These are phyloP conservation scores for Lecanoromycetidae sp. DNA, from an alignment of 2,329 filamentous ascomycete species.

Conservation along the genomic window DNA sequence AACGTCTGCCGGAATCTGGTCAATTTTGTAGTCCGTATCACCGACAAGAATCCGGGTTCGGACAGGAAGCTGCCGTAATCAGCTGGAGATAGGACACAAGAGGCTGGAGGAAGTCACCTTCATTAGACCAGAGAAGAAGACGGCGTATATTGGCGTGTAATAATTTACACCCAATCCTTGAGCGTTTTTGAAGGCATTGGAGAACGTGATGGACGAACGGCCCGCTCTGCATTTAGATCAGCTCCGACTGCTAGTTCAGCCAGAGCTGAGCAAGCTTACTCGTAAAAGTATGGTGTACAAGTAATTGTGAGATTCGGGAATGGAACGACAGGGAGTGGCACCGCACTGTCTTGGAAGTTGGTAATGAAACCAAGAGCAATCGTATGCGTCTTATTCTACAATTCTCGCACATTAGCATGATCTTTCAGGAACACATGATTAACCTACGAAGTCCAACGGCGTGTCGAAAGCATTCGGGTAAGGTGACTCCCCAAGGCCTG, in stretches of 20 bases:
- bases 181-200: neutral
- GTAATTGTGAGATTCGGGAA: neutral
- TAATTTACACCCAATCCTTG: neutral
- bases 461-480: slow-evolving; percentile 60
- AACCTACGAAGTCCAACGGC: slow-evolving; percentile 39
- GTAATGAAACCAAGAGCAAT: neutral
- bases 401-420: neutral
- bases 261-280: neutral
- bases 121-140: slow-evolving; percentile 1
- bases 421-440: neutral
- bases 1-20: slow-evolving; percentile 14
- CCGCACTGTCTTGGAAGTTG: neutral
- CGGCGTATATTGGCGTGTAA: neutral
- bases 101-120: neutral
- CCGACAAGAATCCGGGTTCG: neutral
- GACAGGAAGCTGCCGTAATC: neutral
- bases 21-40: neutral
- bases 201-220: neutral
- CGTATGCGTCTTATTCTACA: neutral
- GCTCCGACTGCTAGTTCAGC: neutral
- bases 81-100: neutral
- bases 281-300: neutral
- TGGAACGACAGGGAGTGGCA: neutral
- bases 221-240: neutral
- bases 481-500: slow-evolving; percentile 44